Percentiles rank a stretch among this genome's conserved stretches.
Evolutionary conservation across 306 rosid species (phyloP).

Genomic region (Senna siamea): DNA sequence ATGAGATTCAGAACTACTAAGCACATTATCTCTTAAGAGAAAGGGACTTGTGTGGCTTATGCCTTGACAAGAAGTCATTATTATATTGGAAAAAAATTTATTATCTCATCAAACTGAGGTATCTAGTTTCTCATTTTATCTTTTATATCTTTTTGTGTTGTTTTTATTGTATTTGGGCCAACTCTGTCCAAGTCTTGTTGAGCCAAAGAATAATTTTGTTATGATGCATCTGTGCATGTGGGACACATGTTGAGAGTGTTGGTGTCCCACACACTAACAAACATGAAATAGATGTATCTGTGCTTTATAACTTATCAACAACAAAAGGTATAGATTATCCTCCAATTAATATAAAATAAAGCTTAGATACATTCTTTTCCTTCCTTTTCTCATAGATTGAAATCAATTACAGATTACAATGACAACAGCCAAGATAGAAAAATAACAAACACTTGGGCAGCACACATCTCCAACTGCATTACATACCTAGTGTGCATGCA

Average conservation of each 20-base stretch:
- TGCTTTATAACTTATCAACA: neutral
- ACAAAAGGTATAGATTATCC: neutral
- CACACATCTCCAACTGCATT: constrained; percentile 19
- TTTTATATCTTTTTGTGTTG: neutral
- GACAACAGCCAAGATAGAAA: neutral
- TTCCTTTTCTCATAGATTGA: constrained; percentile 2
- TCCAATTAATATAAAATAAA: constrained; percentile 16
- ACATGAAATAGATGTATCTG: too few species aligned
- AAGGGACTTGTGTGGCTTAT: neutral
- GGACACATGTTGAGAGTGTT: too few species aligned
- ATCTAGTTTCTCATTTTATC: neutral
- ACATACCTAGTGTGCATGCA: constrained; percentile 70
- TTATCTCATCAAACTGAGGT: neutral
- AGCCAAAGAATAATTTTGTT: too few species aligned
- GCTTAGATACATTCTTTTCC: constrained; percentile 13
- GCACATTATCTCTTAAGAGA: neutral
- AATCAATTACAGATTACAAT: constrained; percentile 1
- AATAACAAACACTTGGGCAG: constrained; percentile 6
- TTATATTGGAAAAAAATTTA: neutral
- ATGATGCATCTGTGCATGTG: neutral
- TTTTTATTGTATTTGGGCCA: neutral
- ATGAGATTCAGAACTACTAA: neutral
- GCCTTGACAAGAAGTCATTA: neutral
- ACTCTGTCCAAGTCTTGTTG: neutral
- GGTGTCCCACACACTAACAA: too few species aligned